Evolutionary conservation across 257 asterid species (phyloP).

Genomic region (Ocimum tenuiflorum): DNA sequence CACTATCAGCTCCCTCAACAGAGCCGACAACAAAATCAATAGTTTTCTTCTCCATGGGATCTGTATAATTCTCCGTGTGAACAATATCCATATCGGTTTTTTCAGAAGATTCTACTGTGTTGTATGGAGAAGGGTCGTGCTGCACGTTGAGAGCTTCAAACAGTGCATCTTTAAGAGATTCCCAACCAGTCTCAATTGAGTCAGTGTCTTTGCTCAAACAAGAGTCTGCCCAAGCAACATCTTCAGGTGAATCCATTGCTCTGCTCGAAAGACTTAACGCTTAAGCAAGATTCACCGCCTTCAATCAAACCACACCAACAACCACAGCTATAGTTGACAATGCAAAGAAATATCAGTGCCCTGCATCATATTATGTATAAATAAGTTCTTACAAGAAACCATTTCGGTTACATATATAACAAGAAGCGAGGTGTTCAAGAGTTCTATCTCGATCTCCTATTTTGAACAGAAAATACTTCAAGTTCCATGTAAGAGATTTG

Average conservation of each 20-base stretch:
- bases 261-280: conserved; percentile 10
- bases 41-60: conserved; percentile 9
- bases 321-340: conserved; percentile 10
- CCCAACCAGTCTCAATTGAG: conserved; percentile 33
- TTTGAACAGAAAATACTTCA: not conserved
- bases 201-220: conserved; percentile 49
- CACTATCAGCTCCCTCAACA: conserved; percentile 11
- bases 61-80: not conserved
- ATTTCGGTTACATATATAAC: not conserved
- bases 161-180: conserved; percentile 34
- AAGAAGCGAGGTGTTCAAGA: not conserved
- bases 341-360: not conserved
- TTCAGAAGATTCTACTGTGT: conserved; percentile 16
- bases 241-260: conserved; percentile 40
- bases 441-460: not conserved
- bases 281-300: conserved; percentile 7
- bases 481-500: not conserved
- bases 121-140: conserved; percentile 11
- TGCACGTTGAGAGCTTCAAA: conserved; percentile 22
- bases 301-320: conserved; percentile 23
- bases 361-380: not conserved
- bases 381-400: not conserved
- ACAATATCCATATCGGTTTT: conserved; percentile 13
- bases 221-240: conserved; percentile 71
- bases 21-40: conserved; percentile 14